Evolutionary conservation across 2,329 filamentous ascomycete genomes (phyloP).

Genomic region (Didymella sp.): DNA sequence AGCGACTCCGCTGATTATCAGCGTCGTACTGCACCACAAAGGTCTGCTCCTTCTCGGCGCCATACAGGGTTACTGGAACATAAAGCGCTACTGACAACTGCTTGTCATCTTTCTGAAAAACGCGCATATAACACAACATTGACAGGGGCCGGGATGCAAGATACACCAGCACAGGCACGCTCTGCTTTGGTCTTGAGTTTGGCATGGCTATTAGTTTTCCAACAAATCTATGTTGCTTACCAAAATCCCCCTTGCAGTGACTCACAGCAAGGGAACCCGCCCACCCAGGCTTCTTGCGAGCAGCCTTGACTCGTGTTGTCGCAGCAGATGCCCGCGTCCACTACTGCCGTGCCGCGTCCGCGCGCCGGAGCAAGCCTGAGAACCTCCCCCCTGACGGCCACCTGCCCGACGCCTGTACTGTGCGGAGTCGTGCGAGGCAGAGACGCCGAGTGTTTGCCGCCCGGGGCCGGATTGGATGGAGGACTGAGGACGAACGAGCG

Average conservation of each 20-base stretch:
- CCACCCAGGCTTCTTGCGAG: slow-evolving; percentile 8
- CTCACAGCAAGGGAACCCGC: slow-evolving; percentile 5
- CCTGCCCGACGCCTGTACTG: neutral
- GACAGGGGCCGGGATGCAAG: neutral
- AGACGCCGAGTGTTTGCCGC: slow-evolving; percentile 7
- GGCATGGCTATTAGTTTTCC: neutral
- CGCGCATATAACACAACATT: neutral
- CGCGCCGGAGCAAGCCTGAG: slow-evolving; percentile 10
- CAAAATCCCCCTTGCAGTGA: slow-evolving; percentile 5
- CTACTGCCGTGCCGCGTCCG: neutral
- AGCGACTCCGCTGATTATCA: neutral
- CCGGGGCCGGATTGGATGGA: neutral
- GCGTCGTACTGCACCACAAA: slow-evolving; percentile 7
- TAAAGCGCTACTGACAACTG: neutral
- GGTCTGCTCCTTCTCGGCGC: neutral
- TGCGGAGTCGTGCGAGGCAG: neutral
- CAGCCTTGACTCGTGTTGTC: neutral
- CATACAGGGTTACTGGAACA: neutral
- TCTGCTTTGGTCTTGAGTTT: neutral
- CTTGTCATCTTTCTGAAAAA: neutral
- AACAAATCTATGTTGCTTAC: neutral
- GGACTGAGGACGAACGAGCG: slow-evolving; percentile 6
- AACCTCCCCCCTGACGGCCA: slow-evolving; percentile 7
- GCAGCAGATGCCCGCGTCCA: neutral
- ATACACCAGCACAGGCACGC: slow-evolving; percentile 1